Base-by-base conservation (phyloP, 192 early-diverging fungal species). In the Coemansia reversa region DNA sequence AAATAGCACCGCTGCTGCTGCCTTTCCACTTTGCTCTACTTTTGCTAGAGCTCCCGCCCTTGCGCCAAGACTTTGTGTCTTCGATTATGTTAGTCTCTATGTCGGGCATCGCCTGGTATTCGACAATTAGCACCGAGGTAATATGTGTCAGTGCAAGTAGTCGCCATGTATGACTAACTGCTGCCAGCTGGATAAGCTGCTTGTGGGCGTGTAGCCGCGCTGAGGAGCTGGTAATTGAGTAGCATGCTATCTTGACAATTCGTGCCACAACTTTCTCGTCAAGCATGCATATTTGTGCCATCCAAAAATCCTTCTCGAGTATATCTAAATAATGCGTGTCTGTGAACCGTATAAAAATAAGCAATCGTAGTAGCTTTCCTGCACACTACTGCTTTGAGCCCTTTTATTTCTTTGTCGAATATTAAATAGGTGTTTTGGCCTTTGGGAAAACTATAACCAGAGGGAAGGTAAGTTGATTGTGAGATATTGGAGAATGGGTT, bases 161-260 rank as follows among this genome's bases (percentile, higher is more conserved):
- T 0, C 72, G 72, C 72, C 72, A 74, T 20, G 39, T 12, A 0
- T 45, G 50, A 53, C 62, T 60, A n/a, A 74, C 72, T 0, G 51
- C 61, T 1, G 66, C 62, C 0, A 74, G 61, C 2, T 51, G 51
- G 2, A 74, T 47, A 11, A 68, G 57, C 7, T 53, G 56, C 32
- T 42, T 56, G 53, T 61, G 60, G 7, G 25, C 22, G 22, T 33
- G 39, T 11, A 74, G 62, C 25, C 62, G 53, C 20, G 48, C 56
- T 25, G 68, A 52, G 12, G 58, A 53, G 25, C 28, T 39, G 6
- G 30, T n/a, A 18, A 63, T 48, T 16, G 32, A 12, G 9, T 39
- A 24, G 27, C 52, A 67, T 7, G 58, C 57, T 2, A 49, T 48
- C 24, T 53, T 35, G 16, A 74, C 18, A 32, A 74, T 74, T 27